Evolutionary conservation across 495 filamentous ascomycete genomes (phyloP).

Genomic region (Penicillium cosmopolitanum): DNA sequence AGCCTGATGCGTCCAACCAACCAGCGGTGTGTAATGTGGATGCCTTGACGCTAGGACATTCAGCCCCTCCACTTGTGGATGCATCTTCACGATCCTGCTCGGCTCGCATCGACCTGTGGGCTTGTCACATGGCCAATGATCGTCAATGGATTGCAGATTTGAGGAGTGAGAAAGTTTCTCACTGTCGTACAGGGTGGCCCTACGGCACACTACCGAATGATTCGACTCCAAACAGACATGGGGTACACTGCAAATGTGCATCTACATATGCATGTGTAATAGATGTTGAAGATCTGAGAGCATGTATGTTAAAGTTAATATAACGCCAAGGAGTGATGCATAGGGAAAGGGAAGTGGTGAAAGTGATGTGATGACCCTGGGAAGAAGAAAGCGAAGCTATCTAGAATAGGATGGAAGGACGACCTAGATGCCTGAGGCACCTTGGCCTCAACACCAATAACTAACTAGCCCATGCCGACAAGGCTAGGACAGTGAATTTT

Average conservation of each 20-base stretch:
- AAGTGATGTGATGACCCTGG: too few relatives aligned
- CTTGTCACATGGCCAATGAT: constrained; percentile 8
- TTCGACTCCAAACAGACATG: not conserved
- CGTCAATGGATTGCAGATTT: constrained; percentile 2
- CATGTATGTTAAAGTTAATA: too few relatives aligned
- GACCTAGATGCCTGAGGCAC: too few relatives aligned
- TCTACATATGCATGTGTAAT: not conserved
- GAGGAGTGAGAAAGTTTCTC: constrained; percentile 9
- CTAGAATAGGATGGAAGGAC: too few relatives aligned
- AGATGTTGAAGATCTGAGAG: not conserved
- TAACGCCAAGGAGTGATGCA: too few relatives aligned
- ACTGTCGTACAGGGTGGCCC: not conserved
- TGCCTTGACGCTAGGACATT: constrained; percentile 9
- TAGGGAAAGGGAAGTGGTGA: too few relatives aligned
- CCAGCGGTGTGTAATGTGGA: not conserved
- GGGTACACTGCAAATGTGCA: not conserved
- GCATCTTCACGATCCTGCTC: constrained; percentile 6
- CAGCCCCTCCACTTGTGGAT: constrained; percentile 13
- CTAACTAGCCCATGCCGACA: too few relatives aligned
- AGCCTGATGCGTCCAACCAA: not conserved
- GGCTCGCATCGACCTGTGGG: constrained; percentile 16
- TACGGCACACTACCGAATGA: not conserved
- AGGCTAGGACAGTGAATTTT: too few relatives aligned
- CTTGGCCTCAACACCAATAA: too few relatives aligned
- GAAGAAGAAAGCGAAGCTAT: too few relatives aligned